These are phyloP conservation scores for Zoysia japonica DNA, from an alignment of 176 grass and related monocot species.

Conservation along the genomic window DNA sequence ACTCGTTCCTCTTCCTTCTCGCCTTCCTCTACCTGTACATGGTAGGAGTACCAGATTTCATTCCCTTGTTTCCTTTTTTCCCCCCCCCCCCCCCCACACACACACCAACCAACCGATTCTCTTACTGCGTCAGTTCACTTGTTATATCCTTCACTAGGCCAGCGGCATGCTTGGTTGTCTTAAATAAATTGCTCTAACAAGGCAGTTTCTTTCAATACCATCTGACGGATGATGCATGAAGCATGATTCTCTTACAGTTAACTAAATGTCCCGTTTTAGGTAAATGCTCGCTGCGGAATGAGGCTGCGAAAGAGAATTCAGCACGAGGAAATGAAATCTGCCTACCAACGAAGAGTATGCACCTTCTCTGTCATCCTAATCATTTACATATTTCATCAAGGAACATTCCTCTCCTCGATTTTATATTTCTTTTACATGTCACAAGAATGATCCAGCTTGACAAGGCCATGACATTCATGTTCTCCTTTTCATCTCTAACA, in stretches of 20 bases:
- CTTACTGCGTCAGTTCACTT: background rate
- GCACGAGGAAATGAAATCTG: conserved; percentile 79
- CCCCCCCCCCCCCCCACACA: no score
- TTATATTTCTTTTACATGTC: no score
- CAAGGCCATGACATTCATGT: background rate
- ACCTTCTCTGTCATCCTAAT: conserved; percentile 38
- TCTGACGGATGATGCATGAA: background rate
- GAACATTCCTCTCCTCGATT: no score
- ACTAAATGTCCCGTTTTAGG: conserved; percentile 42
- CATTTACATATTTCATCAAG: background rate
- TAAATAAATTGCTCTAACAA: no score
- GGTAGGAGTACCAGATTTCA: conserved; percentile 27
- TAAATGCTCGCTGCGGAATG: conserved; percentile 62
- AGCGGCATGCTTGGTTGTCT: background rate
- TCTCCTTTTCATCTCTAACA: conserved; percentile 29
- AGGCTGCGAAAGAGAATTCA: conserved; percentile 71
- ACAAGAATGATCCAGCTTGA: no score
- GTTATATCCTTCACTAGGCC: background rate
- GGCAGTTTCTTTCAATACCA: background rate
- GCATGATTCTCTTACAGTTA: background rate
- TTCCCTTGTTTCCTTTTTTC: background rate
- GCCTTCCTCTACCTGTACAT: conserved; percentile 86
- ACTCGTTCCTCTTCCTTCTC: conserved; percentile 69
- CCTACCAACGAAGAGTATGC: conserved; percentile 72
- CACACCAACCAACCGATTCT: background rate